These are phyloP conservation scores for Hyaloscypha variabilis DNA, from an alignment of 495 filamentous ascomycete genomes.

Conservation along the genomic window DNA sequence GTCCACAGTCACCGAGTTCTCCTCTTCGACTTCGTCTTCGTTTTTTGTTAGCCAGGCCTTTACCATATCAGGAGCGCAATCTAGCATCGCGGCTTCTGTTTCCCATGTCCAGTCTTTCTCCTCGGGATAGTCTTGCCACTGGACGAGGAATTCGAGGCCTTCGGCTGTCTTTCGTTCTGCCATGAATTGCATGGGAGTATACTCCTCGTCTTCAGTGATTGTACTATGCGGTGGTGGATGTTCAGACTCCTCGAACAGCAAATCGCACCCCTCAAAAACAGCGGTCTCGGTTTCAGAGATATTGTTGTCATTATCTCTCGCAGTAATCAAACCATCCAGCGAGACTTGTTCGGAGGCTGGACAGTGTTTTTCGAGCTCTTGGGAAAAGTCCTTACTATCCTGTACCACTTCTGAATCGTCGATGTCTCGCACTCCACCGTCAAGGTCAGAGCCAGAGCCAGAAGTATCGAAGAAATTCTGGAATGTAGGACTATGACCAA, in stretches of 20 bases:
- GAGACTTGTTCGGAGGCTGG: not conserved
- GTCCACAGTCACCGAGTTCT: not conserved
- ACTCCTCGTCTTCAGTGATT: not conserved
- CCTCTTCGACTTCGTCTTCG: not conserved
- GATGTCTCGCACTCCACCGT: not conserved
- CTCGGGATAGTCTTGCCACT: constrained; percentile 17
- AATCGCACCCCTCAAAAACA: not conserved
- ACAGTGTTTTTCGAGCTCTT: not conserved
- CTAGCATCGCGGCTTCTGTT: not conserved
- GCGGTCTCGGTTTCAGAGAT: not conserved
- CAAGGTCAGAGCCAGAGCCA: not conserved
- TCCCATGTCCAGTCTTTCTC: constrained; percentile 25
- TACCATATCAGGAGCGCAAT: constrained; percentile 14
- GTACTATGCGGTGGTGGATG: not conserved
- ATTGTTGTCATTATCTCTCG: not conserved
- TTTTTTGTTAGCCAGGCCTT: constrained; percentile 1
- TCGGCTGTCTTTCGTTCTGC: not conserved
- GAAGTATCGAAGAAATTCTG: not conserved
- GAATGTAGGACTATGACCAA: not conserved
- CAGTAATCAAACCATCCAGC: too few species aligned
- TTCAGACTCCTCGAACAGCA: not conserved
- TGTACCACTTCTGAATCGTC: not conserved
- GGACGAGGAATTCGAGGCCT: constrained; percentile 14
- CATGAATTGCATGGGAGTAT: constrained; percentile 5
- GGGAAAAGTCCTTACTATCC: not conserved